phyloP scores from a whole-genome alignment of 768 basidiomycete genomes.

The Naganishia onofrii region DNA sequence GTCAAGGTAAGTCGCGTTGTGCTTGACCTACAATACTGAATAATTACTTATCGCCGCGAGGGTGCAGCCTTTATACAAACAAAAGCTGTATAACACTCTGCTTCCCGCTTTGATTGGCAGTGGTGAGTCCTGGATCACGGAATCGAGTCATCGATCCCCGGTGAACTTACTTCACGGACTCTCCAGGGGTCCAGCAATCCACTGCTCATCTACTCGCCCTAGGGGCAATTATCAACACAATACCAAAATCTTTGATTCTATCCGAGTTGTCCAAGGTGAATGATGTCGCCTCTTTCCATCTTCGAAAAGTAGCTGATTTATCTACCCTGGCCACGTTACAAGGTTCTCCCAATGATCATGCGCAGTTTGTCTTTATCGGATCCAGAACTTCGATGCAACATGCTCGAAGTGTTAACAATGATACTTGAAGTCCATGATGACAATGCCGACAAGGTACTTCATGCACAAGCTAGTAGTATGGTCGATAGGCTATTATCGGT shows the following conservation, averaged over 20 bases:
- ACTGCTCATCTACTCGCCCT: constrained; percentile 75
- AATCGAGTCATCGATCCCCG: background rate
- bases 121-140: constrained; percentile 53
- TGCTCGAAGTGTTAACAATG: constrained; percentile 73
- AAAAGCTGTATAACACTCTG: constrained; percentile 63
- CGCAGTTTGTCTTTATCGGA: constrained; percentile 78
- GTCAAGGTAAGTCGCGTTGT: constrained; percentile 62
- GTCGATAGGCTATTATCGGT: constrained; percentile 70
- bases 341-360: constrained; percentile 87
- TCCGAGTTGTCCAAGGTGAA: constrained; percentile 60
- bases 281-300: background rate
- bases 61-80: constrained; percentile 53
- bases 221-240: constrained; percentile 71
- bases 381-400: constrained; percentile 68
- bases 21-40: background rate
- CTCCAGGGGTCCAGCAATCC: constrained; percentile 55
- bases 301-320: background rate
- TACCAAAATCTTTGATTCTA: constrained; percentile 72
- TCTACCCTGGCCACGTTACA: background rate
- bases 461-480: constrained; percentile 70
- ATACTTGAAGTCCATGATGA: constrained; percentile 62
- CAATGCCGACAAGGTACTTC: constrained; percentile 54
- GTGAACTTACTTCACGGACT: background rate
- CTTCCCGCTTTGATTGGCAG: constrained; percentile 73
- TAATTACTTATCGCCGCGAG: background rate